These are phyloP conservation scores for Teratosphaeria zuluensis DNA, from an alignment of 2,329 filamentous ascomycete species.

Conservation along the genomic window DNA sequence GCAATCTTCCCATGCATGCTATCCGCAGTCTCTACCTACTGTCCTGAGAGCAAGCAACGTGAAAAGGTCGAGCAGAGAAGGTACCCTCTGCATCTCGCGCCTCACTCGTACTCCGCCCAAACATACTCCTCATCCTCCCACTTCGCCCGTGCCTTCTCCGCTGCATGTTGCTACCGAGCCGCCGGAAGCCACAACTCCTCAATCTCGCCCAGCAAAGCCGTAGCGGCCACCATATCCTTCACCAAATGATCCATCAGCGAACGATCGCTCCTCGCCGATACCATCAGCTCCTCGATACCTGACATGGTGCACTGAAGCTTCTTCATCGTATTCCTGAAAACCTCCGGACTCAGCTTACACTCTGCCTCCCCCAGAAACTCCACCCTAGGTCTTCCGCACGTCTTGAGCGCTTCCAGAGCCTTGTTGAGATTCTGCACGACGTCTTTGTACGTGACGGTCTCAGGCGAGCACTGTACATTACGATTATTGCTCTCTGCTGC, in stretches of 20 bases:
- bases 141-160: background rate
- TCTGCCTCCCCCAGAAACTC: background rate
- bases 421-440: background rate
- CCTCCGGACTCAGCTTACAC: slow-evolving; percentile 5
- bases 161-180: background rate
- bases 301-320: slow-evolving; percentile 6
- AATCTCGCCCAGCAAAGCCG: slow-evolving; percentile 1
- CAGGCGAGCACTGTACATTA: background rate
- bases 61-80: too few relatives aligned
- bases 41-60: too few relatives aligned
- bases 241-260: slow-evolving; percentile 3
- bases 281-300: slow-evolving; percentile 3
- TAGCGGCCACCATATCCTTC: slow-evolving; percentile 4
- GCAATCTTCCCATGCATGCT: background rate
- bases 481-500: background rate
- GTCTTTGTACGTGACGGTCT: slow-evolving; percentile 2
- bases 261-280: slow-evolving; percentile 2
- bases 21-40: background rate
- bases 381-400: background rate
- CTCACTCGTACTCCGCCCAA: background rate
- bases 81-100: too few relatives aligned
- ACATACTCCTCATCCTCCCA: slow-evolving; percentile 1
- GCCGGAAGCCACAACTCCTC: slow-evolving; percentile 1
- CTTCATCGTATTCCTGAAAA: slow-evolving; percentile 6
- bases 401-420: background rate